Base-by-base conservation (phyloP, 306 rosid genomes). In the Vigna reflexopilosa region DNA sequence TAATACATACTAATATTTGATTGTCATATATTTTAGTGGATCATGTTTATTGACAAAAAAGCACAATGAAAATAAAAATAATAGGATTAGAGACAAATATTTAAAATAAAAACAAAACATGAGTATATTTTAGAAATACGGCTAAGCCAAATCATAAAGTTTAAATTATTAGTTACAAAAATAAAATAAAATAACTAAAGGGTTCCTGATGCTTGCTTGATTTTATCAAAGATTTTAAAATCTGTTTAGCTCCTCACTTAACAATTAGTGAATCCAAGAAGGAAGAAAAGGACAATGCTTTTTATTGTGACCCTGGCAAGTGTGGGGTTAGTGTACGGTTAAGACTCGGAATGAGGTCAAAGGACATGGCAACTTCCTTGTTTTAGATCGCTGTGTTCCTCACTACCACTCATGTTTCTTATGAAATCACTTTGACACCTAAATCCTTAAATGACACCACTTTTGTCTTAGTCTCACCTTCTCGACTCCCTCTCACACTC, bases 351-450 rank as follows among this genome's bases (percentile, higher is more conserved):
- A 19, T 30, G 55, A 22, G 66, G 36, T 67, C 38, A 49, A 78
- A 36, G 71, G 79, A 54, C 76, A 56, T 22, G 12, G 26, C 26
- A 57, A 24, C 51, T 65, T 56, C 76, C 80, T 70, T 57, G 48
- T 71, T 76, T 17, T 64, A 40, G 80, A 76, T 84, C 79, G 65
- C 17, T 19, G 13, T 55, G 68, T 62, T 34, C 7, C 54, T 32
- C 49, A 19, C 5, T 2, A 7, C 40, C 63, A 49, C 59, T 51
- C 72, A 73, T 67, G 19, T 56, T 59, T 68, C 20, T 1, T 24
- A n/a, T 45, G 67, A 67, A 40, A 10, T 1, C 36, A 14, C 55
- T 56, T 34, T n/a, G 54, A 57, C 51, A 20, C 75, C 75, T 42
- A 11, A 63, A 54, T 52, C 76, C 73, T 59, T n/a, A 73, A 64